Percentiles rank a stretch among this genome's conserved stretches.
Evolutionary conservation across 192 early-diverging fungal species (phyloP).

Genomic region (Coemansia sp.): DNA sequence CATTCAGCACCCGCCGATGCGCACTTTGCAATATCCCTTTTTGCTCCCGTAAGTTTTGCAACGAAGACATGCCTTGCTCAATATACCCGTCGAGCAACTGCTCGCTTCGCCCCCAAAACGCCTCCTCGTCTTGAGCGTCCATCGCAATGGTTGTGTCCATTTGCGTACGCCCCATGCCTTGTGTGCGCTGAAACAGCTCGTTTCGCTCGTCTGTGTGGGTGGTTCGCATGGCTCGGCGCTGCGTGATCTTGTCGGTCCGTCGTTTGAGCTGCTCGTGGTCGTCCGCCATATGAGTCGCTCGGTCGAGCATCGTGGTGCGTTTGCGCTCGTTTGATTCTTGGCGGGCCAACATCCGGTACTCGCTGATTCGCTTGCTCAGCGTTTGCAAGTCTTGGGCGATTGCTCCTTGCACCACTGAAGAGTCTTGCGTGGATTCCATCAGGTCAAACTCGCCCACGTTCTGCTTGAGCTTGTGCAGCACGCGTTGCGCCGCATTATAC

Average conservation of each 20-base stretch:
- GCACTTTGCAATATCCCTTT: constrained; percentile 33
- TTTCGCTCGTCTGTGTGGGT: constrained; percentile 15
- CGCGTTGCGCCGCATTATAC: constrained; percentile 53
- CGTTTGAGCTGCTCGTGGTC: constrained; percentile 46
- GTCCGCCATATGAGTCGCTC: constrained; percentile 36
- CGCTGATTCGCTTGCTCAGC: constrained; percentile 39
- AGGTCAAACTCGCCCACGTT: constrained; percentile 50
- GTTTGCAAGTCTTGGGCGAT: constrained; percentile 45
- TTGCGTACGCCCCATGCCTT: constrained; percentile 3
- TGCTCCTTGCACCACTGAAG: constrained; percentile 22
- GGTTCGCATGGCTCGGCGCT: constrained; percentile 19
- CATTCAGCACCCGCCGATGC: constrained; percentile 41
- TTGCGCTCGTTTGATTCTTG: constrained; percentile 52
- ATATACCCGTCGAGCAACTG: constrained; percentile 43
- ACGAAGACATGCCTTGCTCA: constrained; percentile 45
- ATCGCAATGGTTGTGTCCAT: constrained; percentile 43
- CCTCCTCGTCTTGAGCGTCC: constrained; percentile 34
- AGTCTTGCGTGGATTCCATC: constrained; percentile 8
- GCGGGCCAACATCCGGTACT: constrained; percentile 45
- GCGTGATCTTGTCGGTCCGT: constrained; percentile 43
- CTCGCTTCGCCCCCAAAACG: constrained; percentile 43
- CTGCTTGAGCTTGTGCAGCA: constrained; percentile 53
- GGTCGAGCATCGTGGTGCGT: constrained; percentile 44
- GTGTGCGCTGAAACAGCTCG: constrained; percentile 34
- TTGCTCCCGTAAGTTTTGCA: constrained; percentile 46